Evolutionary conservation across 805 yeast genomes (phyloP).

Genomic region (Saccharomycopsis oosterbeekiorum): DNA sequence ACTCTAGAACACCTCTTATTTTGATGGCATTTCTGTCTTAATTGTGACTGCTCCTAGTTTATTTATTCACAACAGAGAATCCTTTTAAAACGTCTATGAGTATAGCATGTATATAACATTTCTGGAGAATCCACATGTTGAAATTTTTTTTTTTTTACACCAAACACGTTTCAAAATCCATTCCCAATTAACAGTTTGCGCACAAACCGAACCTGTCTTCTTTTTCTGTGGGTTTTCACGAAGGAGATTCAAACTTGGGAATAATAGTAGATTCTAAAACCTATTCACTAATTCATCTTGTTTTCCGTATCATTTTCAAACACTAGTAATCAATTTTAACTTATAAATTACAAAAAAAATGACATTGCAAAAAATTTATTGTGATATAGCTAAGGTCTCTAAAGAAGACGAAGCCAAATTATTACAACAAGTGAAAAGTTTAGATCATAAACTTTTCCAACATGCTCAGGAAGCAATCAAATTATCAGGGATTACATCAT

Average conservation of each 20-base stretch:
- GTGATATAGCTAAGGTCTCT: conserved; percentile 11
- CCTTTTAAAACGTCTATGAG: background rate
- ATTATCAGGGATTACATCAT: conserved; percentile 25
- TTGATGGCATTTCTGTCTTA: too few species aligned
- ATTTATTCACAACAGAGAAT: background rate
- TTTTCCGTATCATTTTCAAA: too few species aligned
- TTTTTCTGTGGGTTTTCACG: background rate
- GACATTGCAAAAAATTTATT: conserved; percentile 9
- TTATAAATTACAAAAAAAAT: background rate
- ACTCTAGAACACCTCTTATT: too few species aligned
- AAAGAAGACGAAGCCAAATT: conserved; percentile 7
- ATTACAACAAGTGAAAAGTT: background rate
- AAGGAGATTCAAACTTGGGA: background rate
- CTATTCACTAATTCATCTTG: too few species aligned
- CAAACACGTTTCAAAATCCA: background rate
- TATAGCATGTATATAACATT: background rate
- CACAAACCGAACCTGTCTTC: background rate
- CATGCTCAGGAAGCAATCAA: conserved; percentile 23
- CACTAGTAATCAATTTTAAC: background rate
- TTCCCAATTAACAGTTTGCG: background rate
- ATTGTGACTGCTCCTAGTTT: too few species aligned
- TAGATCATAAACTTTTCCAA: conserved; percentile 15
- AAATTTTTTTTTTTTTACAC: background rate
- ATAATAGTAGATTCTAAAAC: too few species aligned
- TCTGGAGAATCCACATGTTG: background rate